Evolutionary conservation across 1,139 yeast genomes (phyloP), one percentile per base, ranked within the genome.

Genomic region (Yamadazyma jaroonii): DNA sequence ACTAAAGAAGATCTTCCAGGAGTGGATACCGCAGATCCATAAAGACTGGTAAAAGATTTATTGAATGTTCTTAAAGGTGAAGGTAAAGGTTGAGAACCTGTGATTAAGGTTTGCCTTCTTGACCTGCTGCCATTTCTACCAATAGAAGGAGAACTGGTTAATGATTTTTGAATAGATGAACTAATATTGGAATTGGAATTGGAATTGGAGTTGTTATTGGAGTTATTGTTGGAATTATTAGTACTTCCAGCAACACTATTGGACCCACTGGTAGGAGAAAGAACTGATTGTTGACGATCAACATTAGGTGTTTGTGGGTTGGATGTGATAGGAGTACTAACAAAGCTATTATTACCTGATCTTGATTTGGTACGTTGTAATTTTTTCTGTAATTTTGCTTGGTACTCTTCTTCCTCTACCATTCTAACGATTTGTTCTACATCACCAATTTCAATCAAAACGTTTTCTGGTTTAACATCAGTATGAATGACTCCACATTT

Each of bases 401-500:
- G 76, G 40, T 59, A 63, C 48, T 79, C 84, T 42, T 79, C 64
- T 33, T 75, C 56, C 48, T 78, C 84, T 2, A 80, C 71, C 52
- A 73, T 66, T 38, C 68, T 62, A 22, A 86, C 81, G 47, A 85
- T 75, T 42, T 72, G 76, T 50, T 84, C 89, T 25, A 84, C 90
- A 50, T 86, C 88, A 28, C 82, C 84, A 42, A 87, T 82, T 52
- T 84, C 89, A 35, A 87, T 74, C 45, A 88, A 64, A n/a, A 88
- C 84, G 56, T 88, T 88, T 57, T 88, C 96, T 0, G 96, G 96
- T 59, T 88, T 88, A 44, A 88, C 67, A 54, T 88, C 96, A 0
- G 96, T 88, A 61, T 88, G 96, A 42, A 88, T 84, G 25, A 88
- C 82, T n/a, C 95, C 96, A 60, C 95, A 85, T 48, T 77, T 82